Percentiles rank a stretch among this genome's conserved stretches.
Conservation (phyloP, 257 asterid genomes). For the Ilex aquifolium region DNA sequence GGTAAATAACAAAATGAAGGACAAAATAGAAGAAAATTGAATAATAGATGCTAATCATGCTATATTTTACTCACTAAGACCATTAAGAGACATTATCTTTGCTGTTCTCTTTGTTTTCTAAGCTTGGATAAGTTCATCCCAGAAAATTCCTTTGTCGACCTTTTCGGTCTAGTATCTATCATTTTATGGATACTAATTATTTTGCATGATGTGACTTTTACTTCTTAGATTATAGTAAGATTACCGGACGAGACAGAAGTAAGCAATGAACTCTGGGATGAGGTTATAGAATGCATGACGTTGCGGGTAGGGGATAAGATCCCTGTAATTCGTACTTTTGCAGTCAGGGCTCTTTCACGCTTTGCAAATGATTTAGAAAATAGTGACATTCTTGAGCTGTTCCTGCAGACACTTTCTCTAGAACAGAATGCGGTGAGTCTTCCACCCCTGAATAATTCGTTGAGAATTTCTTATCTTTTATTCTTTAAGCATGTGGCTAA, state of each 20-base stretch:
- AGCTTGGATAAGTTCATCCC: no score
- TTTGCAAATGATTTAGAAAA: slow-evolving; percentile 74
- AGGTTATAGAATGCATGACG: slow-evolving; percentile 76
- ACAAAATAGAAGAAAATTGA: no score
- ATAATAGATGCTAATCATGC: no score
- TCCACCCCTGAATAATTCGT: background rate
- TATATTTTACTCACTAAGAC: no score
- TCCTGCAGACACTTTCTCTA: slow-evolving; percentile 58
- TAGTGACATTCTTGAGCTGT: slow-evolving; percentile 65
- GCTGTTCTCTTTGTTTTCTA: no score
- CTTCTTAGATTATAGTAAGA: slow-evolving; percentile 71
- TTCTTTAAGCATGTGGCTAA: no score
- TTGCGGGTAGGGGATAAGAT: slow-evolving; percentile 71
- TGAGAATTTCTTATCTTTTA: no score
- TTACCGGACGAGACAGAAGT: slow-evolving; percentile 96
- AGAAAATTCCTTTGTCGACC: no score
- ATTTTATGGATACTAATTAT: no score
- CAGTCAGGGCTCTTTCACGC: slow-evolving; percentile 88
- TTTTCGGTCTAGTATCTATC: background rate
- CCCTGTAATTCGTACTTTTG: slow-evolving; percentile 69
- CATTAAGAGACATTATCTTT: no score
- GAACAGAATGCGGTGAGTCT: slow-evolving; percentile 71
- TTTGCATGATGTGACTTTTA: background rate
- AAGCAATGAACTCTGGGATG: slow-evolving; percentile 86
- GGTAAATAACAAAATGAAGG: no score